A percentile compares a stretch with the other conserved stretches of the same genome.
Conservation (phyloP, 192 early-diverging fungal species). For the Backusella australiensis region DNA sequence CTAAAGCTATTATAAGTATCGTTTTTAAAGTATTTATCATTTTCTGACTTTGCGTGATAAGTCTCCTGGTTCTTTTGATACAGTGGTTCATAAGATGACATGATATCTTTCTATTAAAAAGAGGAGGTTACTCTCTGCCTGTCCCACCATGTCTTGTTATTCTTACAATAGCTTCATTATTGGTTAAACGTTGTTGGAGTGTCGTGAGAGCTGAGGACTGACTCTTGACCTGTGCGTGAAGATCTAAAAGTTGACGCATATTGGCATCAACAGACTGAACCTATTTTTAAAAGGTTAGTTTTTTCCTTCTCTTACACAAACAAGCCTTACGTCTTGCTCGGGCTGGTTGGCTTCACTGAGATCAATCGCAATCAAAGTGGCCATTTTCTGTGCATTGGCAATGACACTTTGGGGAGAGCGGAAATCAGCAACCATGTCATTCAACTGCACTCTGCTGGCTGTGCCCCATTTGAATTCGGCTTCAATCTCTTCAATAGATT, state of each 20-base stretch:
- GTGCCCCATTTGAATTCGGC: background rate
- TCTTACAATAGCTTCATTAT: constrained; percentile 21
- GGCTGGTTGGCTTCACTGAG: background rate
- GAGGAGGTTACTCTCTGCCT: too few relatives aligned
- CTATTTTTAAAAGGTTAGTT: background rate
- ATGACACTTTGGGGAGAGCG: background rate
- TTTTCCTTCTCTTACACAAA: background rate
- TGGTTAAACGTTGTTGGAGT: background rate
- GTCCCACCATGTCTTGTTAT: too few relatives aligned
- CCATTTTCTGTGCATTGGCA: background rate
- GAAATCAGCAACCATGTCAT: background rate
- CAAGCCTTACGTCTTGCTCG: background rate
- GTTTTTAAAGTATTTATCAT: constrained; percentile 20
- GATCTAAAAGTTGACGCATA: constrained; percentile 17
- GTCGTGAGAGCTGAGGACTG: constrained; percentile 8
- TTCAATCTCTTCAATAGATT: background rate
- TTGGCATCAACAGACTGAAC: constrained; percentile 6
- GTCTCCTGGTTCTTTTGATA: background rate
- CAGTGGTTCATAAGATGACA: background rate
- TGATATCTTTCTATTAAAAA: constrained; percentile 20
- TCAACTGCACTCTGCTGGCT: background rate
- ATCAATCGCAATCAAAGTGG: background rate
- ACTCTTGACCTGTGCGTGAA: constrained; percentile 9
- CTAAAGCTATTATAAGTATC: constrained; percentile 21
- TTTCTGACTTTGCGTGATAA: background rate